Conservation (phyloP, 2,329 filamentous ascomycete species). For the Trichophyton rubrum region DNA sequence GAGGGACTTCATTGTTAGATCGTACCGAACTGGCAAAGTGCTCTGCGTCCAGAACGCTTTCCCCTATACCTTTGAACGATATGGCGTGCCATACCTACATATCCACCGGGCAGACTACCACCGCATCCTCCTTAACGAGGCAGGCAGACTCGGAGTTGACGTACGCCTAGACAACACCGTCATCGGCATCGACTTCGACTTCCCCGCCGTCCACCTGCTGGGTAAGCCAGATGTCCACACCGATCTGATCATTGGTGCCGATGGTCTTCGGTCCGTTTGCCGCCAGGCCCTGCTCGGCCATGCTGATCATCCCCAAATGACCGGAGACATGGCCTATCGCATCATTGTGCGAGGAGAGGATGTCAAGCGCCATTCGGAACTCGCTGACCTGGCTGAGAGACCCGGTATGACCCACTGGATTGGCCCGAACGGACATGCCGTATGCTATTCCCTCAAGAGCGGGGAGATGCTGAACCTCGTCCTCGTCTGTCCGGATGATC, state of each 20-base stretch:
- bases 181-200: constrained; percentile 17
- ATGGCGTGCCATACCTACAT: constrained; percentile 34
- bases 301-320: constrained; percentile 36
- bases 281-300: constrained; percentile 36
- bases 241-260: constrained; percentile 39
- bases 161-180: constrained; percentile 20
- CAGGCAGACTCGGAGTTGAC: constrained; percentile 29
- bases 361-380: constrained; percentile 37
- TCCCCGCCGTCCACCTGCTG: constrained; percentile 20
- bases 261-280: constrained; percentile 36
- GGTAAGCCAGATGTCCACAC: constrained; percentile 23
- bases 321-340: constrained; percentile 46
- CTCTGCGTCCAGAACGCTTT: constrained; percentile 19
- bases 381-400: constrained; percentile 34
- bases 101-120: constrained; percentile 42
- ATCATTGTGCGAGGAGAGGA: constrained; percentile 39
- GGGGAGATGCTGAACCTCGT: constrained; percentile 55
- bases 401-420: constrained; percentile 45
- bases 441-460: constrained; percentile 49
- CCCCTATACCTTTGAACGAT: constrained; percentile 19
- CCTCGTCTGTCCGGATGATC: constrained; percentile 50
- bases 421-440: constrained; percentile 40
- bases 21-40: constrained; percentile 22
- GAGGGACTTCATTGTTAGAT: constrained; percentile 20
- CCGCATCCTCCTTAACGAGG: constrained; percentile 31